A percentile compares a stretch with the other conserved stretches of the same genome.
These are phyloP conservation scores for Austropuccinia psidii DNA, from an alignment of 1,284 basidiomycete species.

Conservation along the genomic window DNA sequence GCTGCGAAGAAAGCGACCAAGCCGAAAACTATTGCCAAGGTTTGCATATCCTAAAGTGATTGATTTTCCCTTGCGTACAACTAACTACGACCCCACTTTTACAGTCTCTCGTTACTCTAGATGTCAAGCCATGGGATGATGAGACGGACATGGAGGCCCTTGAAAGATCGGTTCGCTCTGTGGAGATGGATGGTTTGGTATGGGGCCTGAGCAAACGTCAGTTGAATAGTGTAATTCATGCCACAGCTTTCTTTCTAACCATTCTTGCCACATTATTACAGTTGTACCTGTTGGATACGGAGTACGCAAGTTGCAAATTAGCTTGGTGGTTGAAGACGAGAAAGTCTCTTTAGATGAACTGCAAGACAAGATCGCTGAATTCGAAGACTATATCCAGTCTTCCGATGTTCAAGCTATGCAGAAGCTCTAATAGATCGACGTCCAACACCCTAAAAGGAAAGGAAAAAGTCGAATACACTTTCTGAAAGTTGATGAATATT, in stretches of 20 bases:
- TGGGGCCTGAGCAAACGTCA: constrained; percentile 60
- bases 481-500: too few relatives aligned
- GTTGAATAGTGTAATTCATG: neutral
- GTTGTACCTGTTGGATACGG: constrained; percentile 91
- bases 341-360: constrained; percentile 90
- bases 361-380: constrained; percentile 66
- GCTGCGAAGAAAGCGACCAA: constrained; percentile 76
- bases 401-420: constrained; percentile 58
- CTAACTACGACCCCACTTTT: constrained; percentile 40
- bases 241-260: neutral
- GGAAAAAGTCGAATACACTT: neutral
- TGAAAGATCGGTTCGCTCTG: constrained; percentile 73
- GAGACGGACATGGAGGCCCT: constrained; percentile 92
- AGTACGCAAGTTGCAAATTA: constrained; percentile 86
- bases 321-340: constrained; percentile 90
- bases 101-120: constrained; percentile 86
- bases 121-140: constrained; percentile 95
- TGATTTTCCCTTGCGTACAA: neutral
- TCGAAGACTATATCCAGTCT: constrained; percentile 95
- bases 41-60: constrained; percentile 48
- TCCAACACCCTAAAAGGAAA: neutral
- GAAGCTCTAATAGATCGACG: constrained; percentile 39
- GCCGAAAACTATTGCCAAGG: constrained; percentile 76
- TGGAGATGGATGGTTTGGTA: constrained; percentile 83
- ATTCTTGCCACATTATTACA: constrained; percentile 50